phyloP scores from a whole-genome alignment of 306 rosid genomes.

The Casuarina equisetifolia region DNA sequence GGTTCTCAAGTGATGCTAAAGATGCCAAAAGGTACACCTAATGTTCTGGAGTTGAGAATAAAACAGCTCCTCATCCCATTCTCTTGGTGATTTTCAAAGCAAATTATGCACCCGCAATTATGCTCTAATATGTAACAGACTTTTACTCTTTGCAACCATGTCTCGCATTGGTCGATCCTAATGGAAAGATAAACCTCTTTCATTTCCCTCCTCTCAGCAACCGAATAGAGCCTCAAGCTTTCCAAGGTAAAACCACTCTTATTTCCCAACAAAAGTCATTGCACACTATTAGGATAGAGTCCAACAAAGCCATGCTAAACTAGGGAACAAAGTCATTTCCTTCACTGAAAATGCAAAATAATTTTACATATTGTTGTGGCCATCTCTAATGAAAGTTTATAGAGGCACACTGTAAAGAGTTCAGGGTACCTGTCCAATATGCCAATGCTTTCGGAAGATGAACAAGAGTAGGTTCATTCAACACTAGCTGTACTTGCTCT shows the following conservation, averaged over 20 bases:
- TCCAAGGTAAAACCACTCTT: neutral
- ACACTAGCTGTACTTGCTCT: conserved; percentile 44
- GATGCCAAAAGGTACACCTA: neutral
- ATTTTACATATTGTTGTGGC: neutral
- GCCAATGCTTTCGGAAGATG: conserved; percentile 69
- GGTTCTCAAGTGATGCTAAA: neutral
- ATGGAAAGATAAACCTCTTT: neutral
- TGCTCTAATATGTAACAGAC: neutral
- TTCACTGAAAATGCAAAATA: neutral
- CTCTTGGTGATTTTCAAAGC: neutral
- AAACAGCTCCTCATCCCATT: neutral
- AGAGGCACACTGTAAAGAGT: neutral
- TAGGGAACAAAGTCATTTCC: neutral
- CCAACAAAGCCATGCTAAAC: neutral
- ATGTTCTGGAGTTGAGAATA: neutral
- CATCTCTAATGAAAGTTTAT: conserved; percentile 11
- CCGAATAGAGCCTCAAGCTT: neutral
- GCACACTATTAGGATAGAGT: neutral
- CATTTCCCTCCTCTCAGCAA: neutral
- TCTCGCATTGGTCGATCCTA: neutral
- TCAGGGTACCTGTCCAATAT: conserved; percentile 71
- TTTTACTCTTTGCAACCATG: neutral
- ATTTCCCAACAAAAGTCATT: neutral
- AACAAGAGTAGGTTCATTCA: conserved; percentile 51
- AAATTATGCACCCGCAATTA: neutral